phyloP scores from a whole-genome alignment of 2,329 filamentous ascomycete genomes.

The Monilinia fructigena region DNA sequence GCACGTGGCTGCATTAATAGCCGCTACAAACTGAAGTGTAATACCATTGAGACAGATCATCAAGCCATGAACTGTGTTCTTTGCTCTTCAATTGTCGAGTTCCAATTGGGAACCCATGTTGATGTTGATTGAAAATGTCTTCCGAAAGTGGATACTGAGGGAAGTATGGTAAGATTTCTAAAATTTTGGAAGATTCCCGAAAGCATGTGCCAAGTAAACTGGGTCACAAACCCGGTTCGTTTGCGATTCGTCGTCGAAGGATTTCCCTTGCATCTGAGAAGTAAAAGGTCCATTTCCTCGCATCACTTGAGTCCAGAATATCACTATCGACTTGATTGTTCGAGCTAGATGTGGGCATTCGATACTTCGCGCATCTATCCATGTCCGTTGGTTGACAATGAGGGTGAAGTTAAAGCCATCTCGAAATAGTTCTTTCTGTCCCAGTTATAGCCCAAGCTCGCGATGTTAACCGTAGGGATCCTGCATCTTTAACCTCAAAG shows the following conservation, averaged over 20 bases:
- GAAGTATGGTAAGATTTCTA: constrained; percentile 7
- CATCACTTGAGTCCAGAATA: constrained; percentile 22
- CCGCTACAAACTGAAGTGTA: constrained; percentile 20
- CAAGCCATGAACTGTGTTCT: constrained; percentile 19
- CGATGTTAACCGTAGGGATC: constrained; percentile 13
- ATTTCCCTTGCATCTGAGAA: constrained; percentile 22
- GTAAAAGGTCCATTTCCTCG: constrained; percentile 21
- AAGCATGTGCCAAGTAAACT: constrained; percentile 4
- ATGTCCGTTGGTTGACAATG: constrained; percentile 20
- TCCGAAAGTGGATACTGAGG: constrained; percentile 17
- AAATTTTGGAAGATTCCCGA: constrained; percentile 14
- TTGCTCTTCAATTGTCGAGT: constrained; percentile 16
- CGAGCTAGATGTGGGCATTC: constrained; percentile 9
- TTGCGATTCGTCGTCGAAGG: constrained; percentile 13
- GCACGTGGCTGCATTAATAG: constrained; percentile 9
- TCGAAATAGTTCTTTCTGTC: constrained; percentile 10
- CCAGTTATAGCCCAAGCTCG: constrained; percentile 17
- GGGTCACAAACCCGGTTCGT: constrained; percentile 17
- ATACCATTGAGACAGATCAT: constrained; percentile 23
- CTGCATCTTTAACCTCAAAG: constrained; percentile 8
- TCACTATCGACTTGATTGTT: constrained; percentile 18
- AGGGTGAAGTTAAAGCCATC: constrained; percentile 23
- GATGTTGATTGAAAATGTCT: constrained; percentile 13
- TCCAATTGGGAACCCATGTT: constrained; percentile 20
- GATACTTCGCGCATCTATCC: constrained; percentile 9